Evolutionary conservation across 106 monocot genomes (phyloP).

Genomic region (Dendrobium chrysotoxum): DNA sequence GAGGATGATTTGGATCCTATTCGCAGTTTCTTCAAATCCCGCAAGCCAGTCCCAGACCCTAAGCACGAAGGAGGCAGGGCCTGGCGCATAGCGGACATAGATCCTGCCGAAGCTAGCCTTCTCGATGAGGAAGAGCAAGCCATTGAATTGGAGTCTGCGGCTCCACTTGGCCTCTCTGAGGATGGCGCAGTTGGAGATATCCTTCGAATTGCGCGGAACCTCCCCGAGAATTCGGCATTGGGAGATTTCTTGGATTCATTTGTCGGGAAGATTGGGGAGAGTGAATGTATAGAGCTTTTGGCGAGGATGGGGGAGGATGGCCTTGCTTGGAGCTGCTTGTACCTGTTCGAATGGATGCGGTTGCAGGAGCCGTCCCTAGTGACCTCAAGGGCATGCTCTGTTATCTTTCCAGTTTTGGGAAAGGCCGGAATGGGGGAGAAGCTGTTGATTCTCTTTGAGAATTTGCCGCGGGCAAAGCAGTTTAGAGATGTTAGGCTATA

Average conservation of each 20-base stretch:
- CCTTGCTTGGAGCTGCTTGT: constrained; percentile 37
- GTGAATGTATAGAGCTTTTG: constrained; percentile 77
- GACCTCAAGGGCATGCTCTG: constrained; percentile 42
- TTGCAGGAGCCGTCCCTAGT: constrained; percentile 50
- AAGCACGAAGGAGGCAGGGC: constrained; percentile 23
- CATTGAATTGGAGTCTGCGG: background rate
- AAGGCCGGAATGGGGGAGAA: constrained; percentile 59
- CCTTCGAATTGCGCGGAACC: constrained; percentile 37
- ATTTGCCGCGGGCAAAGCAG: constrained; percentile 43
- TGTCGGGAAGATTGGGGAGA: constrained; percentile 45
- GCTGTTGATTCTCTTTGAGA: constrained; percentile 60
- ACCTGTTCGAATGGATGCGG: constrained; percentile 88
- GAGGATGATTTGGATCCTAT: constrained; percentile 48
- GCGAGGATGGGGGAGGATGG: constrained; percentile 62
- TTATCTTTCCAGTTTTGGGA: constrained; percentile 57
- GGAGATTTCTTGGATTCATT: constrained; percentile 48
- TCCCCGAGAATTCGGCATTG: constrained; percentile 50
- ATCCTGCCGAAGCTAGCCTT: constrained; percentile 40
- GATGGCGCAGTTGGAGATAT: constrained; percentile 41
- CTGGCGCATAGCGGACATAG: constrained; percentile 12
- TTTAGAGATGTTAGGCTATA: constrained; percentile 74
- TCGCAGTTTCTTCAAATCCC: constrained; percentile 43
- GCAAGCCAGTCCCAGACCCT: constrained; percentile 30
- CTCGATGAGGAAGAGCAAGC: constrained; percentile 22
- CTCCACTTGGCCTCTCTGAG: background rate